Base-by-base conservation (phyloP, 495 filamentous ascomycete species). In the Penicillium antarcticum region DNA sequence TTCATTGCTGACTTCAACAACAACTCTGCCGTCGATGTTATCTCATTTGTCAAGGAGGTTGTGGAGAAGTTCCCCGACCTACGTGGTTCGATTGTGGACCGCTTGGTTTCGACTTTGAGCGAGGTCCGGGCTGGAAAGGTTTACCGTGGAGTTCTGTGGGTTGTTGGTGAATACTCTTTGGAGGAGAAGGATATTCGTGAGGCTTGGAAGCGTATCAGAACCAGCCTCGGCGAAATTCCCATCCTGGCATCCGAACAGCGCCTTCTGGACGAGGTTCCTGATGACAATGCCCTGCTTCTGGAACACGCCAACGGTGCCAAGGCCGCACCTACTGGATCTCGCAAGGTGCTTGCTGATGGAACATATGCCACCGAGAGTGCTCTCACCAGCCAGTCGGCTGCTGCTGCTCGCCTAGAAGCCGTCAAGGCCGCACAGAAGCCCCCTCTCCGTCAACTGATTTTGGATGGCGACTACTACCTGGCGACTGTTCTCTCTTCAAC, bases 1-100 rank as follows among this genome's bases (percentile, higher is more conserved):
- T 97, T 97, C 65, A 97, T 99, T 65, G 90, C 88, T 47, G 95
- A 99, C 67, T 97, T 97, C 70, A 97, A 94, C 78, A 96, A 91
- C 62, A 87, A 90, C 37, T 95, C 92, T 2, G 94, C 95, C 2
- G 89, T 99, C 23, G 95, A 99, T 72, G 92, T 99, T 10, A 97
- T 99, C 60, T 87, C 88, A 16, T 99, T 99, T 56, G 92, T 97
- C 40, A 99, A 99, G 70, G 95, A 99, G 63, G 95, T 99, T 6
- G 95, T 97, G 4, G 95, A 99, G 75, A 96, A 94, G 65, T 99
- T 97, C 78, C 92, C 95, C 16, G 83, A 89, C 50, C 79, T 99
- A 42, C 85, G 95, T 36, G 78, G 83, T 14, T 85, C 89, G 1
- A 96, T 99, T 58, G 84, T 97, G 5, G 82, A 88, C 54, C 85